Evolutionary conservation across 1,284 basidiomycete species (phyloP).

Genomic region (Erythrobasidium hasegawianum): DNA sequence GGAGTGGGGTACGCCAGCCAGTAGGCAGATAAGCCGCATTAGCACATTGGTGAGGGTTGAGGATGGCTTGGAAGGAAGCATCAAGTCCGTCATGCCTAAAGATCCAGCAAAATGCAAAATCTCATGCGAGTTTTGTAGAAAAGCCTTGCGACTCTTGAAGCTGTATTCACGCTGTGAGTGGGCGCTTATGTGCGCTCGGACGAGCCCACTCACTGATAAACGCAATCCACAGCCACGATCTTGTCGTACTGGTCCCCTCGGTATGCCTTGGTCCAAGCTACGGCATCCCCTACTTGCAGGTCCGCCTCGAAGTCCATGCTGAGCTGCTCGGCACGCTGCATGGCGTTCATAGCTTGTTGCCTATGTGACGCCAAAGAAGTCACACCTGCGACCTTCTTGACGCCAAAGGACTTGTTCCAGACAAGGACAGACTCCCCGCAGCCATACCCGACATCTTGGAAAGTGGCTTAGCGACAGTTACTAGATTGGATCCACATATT

Average conservation of each 20-base stretch:
- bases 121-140: slow-evolving; percentile 17
- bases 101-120: slow-evolving; percentile 26
- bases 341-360: slow-evolving; percentile 53
- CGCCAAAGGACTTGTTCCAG: slow-evolving; percentile 55
- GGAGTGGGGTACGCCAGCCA: slow-evolving; percentile 54
- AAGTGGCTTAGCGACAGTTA: too few species aligned
- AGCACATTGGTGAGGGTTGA: slow-evolving; percentile 35
- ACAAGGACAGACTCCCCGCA: slow-evolving; percentile 65
- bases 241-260: slow-evolving; percentile 21
- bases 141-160: slow-evolving; percentile 20
- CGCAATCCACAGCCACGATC: slow-evolving; percentile 28
- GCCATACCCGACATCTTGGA: slow-evolving; percentile 70
- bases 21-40: slow-evolving; percentile 43
- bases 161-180: too few species aligned
- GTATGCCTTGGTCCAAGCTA: slow-evolving; percentile 46
- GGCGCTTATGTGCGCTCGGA: too few species aligned
- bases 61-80: slow-evolving; percentile 16
- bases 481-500: too few species aligned
- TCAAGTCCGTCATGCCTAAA: slow-evolving; percentile 24
- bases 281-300: slow-evolving; percentile 56
- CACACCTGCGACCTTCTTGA: slow-evolving; percentile 58
- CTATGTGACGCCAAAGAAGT: slow-evolving; percentile 60
- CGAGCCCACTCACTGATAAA: slow-evolving; percentile 23
- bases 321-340: slow-evolving; percentile 44
- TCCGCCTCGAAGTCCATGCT: slow-evolving; percentile 43